Conservation (phyloP, 331 rosid species). For the Ulmus americana region DNA sequence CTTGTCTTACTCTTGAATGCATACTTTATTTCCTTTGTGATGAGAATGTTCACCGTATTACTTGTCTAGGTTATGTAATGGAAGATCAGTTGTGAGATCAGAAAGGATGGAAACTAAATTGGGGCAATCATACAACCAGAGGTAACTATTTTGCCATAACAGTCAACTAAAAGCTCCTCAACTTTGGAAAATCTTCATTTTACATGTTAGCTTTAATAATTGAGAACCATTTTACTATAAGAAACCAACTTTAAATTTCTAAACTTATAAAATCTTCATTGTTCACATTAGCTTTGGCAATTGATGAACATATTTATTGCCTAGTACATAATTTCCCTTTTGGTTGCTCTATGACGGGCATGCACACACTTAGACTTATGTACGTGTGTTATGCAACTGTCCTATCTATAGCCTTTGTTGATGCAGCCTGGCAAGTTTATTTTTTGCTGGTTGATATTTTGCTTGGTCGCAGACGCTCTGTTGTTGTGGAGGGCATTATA, state of each 20-base stretch:
- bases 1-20: slow-evolving; percentile 13
- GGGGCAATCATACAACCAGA: slow-evolving; percentile 50
- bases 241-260: slow-evolving; percentile 5
- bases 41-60: slow-evolving; percentile 16
- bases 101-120: slow-evolving; percentile 70
- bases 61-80: slow-evolving; percentile 54
- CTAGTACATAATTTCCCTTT: neutral
- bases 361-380: no score
- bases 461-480: slow-evolving; percentile 50
- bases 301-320: slow-evolving; percentile 8
- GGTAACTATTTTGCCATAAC: slow-evolving; percentile 36
- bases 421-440: slow-evolving; percentile 15
- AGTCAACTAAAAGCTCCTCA: slow-evolving; percentile 1
- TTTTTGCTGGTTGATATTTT: slow-evolving; percentile 24
- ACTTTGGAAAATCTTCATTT: slow-evolving; percentile 8
- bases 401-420: slow-evolving; percentile 4
- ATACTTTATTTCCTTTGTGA: slow-evolving; percentile 9
- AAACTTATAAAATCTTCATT: slow-evolving; percentile 9
- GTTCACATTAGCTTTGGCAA: slow-evolving; percentile 9
- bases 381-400: slow-evolving; percentile 4
- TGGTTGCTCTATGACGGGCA: neutral
- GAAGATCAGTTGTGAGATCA: slow-evolving; percentile 65
- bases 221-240: neutral
- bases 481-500: slow-evolving; percentile 53
- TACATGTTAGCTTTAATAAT: slow-evolving; percentile 11